These are phyloP conservation scores for Alternaria brassicicola DNA, from an alignment of 2,329 filamentous ascomycete species.

Conservation along the genomic window DNA sequence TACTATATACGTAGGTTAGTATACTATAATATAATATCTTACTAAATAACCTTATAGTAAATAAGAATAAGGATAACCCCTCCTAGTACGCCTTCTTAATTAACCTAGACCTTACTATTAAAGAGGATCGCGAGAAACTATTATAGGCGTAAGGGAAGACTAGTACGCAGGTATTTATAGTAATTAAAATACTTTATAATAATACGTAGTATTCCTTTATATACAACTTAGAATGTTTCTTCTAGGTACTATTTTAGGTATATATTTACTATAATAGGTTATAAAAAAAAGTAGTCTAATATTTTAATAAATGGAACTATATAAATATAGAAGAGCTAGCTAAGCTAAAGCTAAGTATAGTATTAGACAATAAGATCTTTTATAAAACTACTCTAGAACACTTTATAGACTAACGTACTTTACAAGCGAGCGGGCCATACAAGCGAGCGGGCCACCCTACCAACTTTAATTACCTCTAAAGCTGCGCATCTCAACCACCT, in stretches of 20 bases:
- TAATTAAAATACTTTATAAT: conserved; percentile 50
- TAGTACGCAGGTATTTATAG: conserved; percentile 56
- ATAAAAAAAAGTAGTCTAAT: too few species aligned
- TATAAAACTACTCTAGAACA: too few species aligned
- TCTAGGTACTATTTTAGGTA: conserved; percentile 57
- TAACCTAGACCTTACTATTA: conserved; percentile 50
- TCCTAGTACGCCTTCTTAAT: conserved; percentile 53
- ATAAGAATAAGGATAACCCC: conserved; percentile 51
- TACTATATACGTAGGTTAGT: conserved; percentile 24
- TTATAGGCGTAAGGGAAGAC: conserved; percentile 53
- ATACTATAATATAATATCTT: conserved; percentile 55
- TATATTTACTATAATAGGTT: conserved; percentile 53
- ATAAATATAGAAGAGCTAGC: too few species aligned
- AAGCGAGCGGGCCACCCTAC: too few species aligned
- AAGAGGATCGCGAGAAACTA: conserved; percentile 37
- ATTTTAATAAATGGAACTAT: too few species aligned
- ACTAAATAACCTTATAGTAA: conserved; percentile 56
- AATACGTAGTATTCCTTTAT: conserved; percentile 53
- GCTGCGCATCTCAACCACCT: too few species aligned
- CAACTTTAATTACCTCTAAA: too few species aligned
- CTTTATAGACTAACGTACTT: too few species aligned
- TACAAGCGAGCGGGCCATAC: too few species aligned
- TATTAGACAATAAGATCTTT: too few species aligned
- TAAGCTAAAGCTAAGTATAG: too few species aligned
- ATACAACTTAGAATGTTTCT: conserved; percentile 59